Conservation (phyloP, 2,329 filamentous ascomycete genomes). For the Eutypella sp. region DNA sequence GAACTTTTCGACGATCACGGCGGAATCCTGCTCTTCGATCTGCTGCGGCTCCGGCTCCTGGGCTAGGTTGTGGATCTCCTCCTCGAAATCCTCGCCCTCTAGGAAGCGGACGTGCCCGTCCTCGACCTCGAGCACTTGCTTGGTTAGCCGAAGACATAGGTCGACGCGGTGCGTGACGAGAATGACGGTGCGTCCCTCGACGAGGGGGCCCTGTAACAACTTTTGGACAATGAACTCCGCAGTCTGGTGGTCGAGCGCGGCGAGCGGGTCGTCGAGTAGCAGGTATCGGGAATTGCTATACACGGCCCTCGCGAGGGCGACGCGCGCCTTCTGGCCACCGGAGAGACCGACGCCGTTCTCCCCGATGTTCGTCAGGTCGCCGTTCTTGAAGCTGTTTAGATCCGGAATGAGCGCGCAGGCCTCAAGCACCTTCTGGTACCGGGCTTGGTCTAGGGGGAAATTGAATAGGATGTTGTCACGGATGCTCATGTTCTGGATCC, state of each 20-base stretch:
- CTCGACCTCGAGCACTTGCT: conserved; percentile 67
- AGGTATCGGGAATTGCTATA: conserved; percentile 55
- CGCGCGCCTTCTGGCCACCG: conserved; percentile 58
- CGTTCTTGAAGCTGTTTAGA: conserved; percentile 49
- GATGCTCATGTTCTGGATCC: conserved; percentile 62
- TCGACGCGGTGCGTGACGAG: conserved; percentile 78
- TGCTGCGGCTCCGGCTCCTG: conserved; percentile 24
- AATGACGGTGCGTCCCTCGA: conserved; percentile 64
- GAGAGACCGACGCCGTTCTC: conserved; percentile 60
- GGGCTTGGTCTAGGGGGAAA: conserved; percentile 44
- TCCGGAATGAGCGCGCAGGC: conserved; percentile 56
- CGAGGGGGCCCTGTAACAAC: conserved; percentile 54
- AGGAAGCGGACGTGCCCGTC: conserved; percentile 52
- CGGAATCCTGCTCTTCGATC: conserved; percentile 36
- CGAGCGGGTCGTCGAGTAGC: conserved; percentile 59
- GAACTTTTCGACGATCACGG: conserved; percentile 66
- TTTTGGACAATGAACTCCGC: conserved; percentile 57
- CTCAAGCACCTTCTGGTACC: conserved; percentile 57
- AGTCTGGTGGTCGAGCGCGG: conserved; percentile 58
- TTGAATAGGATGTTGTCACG: conserved; percentile 62
- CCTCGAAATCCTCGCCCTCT: conserved; percentile 38
- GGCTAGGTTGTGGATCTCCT: conserved; percentile 30
- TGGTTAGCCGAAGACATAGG: conserved; percentile 66
- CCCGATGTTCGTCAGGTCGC: conserved; percentile 55
- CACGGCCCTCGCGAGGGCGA: conserved; percentile 57